A percentile compares a stretch with the other conserved stretches of the same genome.
phyloP scores from a whole-genome alignment of 164 flowering plant genomes.

The Paratinospora sagittata region DNA sequence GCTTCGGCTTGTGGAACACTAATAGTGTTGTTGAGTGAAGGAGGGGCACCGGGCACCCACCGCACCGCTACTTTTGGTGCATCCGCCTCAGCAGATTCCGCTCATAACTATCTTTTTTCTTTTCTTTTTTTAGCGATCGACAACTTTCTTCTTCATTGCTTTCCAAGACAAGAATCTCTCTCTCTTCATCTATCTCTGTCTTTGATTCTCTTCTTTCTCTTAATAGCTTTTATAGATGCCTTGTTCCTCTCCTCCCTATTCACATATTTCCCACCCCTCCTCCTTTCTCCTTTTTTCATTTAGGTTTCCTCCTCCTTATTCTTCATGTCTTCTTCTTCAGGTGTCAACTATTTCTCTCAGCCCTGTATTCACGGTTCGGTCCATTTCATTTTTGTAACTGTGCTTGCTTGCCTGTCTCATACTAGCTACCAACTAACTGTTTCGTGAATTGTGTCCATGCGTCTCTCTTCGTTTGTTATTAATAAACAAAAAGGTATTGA shows the following conservation, averaged over 20 bases:
- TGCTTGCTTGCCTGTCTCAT: too few species aligned
- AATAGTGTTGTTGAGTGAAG: not conserved
- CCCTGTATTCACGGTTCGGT: conserved; percentile 64
- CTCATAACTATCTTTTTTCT: not conserved
- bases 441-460: too few species aligned
- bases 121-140: conserved; percentile 6
- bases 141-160: conserved; percentile 25
- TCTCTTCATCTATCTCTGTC: conserved; percentile 19
- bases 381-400: too few species aligned
- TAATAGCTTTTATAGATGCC: conserved; percentile 36
- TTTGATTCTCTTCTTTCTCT: conserved; percentile 27
- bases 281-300: conserved; percentile 19
- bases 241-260: conserved; percentile 17
- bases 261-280: conserved; percentile 12
- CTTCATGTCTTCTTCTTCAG: conserved; percentile 31
- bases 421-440: too few species aligned
- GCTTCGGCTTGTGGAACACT: too few species aligned
- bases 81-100: conserved; percentile 42
- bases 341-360: conserved; percentile 52
- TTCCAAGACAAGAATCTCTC: conserved; percentile 67
- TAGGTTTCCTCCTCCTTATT: conserved; percentile 15
- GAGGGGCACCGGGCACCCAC: too few species aligned
- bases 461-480: not conserved
- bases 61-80: conserved; percentile 7
- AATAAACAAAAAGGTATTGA: too few species aligned